These are phyloP conservation scores for Suillus variegatus DNA, from an alignment of 768 basidiomycete species.

Conservation along the genomic window DNA sequence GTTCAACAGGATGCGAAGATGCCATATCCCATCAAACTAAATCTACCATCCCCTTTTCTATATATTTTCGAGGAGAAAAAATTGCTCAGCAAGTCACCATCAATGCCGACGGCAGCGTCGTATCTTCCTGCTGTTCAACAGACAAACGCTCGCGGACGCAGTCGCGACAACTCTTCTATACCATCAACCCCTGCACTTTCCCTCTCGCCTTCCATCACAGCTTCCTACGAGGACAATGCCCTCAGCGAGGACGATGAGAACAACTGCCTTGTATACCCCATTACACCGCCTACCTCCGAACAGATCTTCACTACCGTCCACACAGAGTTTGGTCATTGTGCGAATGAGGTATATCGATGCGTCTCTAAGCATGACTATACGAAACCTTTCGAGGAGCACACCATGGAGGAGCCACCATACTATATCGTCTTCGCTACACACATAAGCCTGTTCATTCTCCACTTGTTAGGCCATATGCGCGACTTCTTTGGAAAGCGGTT, in stretches of 20 bases:
- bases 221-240: conserved; percentile 67
- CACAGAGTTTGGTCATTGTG: conserved; percentile 92
- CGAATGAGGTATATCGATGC: conserved; percentile 70
- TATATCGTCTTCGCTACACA: conserved; percentile 92
- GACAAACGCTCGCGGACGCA: conserved; percentile 67
- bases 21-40: conserved; percentile 67
- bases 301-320: conserved; percentile 80
- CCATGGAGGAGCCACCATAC: conserved; percentile 87
- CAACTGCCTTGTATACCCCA: conserved; percentile 61
- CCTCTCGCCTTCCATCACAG: conserved; percentile 70
- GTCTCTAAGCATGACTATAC: conserved; percentile 57
- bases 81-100: conserved; percentile 33
- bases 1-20: conserved; percentile 21
- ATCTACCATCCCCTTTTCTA: conserved; percentile 46
- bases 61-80: conserved; percentile 70
- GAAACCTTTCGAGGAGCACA: conserved; percentile 50
- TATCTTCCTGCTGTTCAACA: conserved; percentile 62
- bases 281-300: conserved; percentile 72
- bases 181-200: conserved; percentile 73
- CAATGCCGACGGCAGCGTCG: conserved; percentile 53
- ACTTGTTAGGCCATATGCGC: conserved; percentile 89
- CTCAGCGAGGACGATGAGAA: conserved; percentile 55
- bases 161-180: conserved; percentile 43
- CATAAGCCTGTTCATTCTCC: conserved; percentile 89
- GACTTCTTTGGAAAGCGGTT: conserved; percentile 94